phyloP scores from a whole-genome alignment of 495 filamentous ascomycete genomes.

The Podospora pseudopauciseta region DNA sequence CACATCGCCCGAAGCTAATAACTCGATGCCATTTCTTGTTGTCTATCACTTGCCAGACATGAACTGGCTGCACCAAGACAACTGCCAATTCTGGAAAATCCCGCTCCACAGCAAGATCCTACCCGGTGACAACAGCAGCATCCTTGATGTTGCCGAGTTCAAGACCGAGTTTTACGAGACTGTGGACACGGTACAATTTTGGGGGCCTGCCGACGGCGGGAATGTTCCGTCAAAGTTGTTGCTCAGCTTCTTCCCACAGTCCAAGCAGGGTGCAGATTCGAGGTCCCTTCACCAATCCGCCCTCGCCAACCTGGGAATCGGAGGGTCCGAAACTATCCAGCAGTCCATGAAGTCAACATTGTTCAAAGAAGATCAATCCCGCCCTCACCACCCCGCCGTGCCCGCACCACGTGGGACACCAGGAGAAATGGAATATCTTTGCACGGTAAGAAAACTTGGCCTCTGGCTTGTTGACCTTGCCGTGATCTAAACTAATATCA shows the following conservation, averaged over 20 bases:
- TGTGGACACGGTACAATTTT: neutral
- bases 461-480: too few species aligned
- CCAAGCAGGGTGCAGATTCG: neutral
- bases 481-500: too few species aligned
- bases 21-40: conserved; percentile 22
- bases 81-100: conserved; percentile 12
- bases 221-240: neutral
- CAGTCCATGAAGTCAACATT: too few species aligned
- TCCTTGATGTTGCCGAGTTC: conserved; percentile 18
- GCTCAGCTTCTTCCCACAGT: neutral
- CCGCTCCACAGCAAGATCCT: conserved; percentile 8
- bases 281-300: neutral
- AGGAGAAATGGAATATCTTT: too few species aligned
- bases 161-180: conserved; percentile 8
- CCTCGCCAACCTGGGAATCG: neutral
- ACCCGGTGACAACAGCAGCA: conserved; percentile 3
- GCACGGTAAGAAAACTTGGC: too few species aligned
- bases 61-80: conserved; percentile 13
- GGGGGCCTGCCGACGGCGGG: neutral
- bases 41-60: conserved; percentile 30
- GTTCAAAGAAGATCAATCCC: too few species aligned
- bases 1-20: conserved; percentile 1
- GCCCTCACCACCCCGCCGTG: too few species aligned
- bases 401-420: too few species aligned
- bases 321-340: too few species aligned